Evolutionary conservation across 352 stramenopile species (phyloP), one percentile per base, ranked within the genome.

Genomic region (Phytophthora sansomeana): DNA sequence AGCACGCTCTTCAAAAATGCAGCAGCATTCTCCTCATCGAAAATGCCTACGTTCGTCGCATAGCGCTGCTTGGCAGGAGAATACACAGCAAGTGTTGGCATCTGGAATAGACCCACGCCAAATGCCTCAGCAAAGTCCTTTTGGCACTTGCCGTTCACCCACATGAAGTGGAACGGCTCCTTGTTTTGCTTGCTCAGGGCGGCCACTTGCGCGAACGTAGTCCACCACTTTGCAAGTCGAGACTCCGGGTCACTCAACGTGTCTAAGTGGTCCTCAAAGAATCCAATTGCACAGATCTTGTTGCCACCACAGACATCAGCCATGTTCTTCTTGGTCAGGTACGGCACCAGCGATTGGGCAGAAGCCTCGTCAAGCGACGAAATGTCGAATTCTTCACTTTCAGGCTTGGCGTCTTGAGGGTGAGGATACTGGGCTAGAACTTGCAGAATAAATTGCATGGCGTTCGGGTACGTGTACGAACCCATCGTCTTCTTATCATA

Each of bases 201-300:
- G 13, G 82, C 85, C 8, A 89, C 80, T 7, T 75, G 63, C 7
- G 54, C 61, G 6, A 92, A 71, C 7, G 80, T 80, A 5, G 44
- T 56, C 49, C 80, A 68, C 16, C 63, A 77, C 38, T 81, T 89
- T 17, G 60, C 63, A 19, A 91, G 60, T 1, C 72, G 47, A 0
- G 80, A 92, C 10, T 86, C 65, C 0, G 63, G 38, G 8, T 87
- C 70, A 7, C 16, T 54, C 0, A 89, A 55, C 0, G 75, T 89
- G 36, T 88, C 74, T 2, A 80, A 36, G 52, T 92, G 81, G 7
- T 83, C 72, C 28, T 90, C 79, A 24, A 92, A 89, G 51, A 94
- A 92, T 10, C 81, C 84, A 42, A 95, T 91, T 5, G 79, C 84
- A 64, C 86, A 95, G 54, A 95, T 89, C 26, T 80, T 88, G 62